phyloP scores from a whole-genome alignment of 225 moss, liverwort and hornwort species.

The Rhytidiadelphus loreus region DNA sequence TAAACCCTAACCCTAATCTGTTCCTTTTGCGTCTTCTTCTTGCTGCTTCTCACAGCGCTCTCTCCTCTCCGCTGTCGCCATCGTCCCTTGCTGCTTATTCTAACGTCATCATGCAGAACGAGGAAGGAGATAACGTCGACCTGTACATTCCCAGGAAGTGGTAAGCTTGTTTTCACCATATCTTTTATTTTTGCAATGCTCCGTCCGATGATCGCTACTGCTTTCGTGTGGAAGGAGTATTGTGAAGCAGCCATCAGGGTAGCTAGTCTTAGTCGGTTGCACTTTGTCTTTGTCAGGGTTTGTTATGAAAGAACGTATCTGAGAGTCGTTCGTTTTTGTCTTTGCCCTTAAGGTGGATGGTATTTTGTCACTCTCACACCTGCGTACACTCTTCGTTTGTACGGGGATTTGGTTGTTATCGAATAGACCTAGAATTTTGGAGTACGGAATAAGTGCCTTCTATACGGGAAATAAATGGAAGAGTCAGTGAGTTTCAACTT shows the following conservation, averaged over 20 bases:
- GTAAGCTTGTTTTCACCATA: not conserved
- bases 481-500: not conserved
- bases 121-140: conserved; percentile 30
- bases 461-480: not conserved
- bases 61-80: not conserved
- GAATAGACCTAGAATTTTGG: not conserved
- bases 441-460: not conserved
- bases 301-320: not conserved
- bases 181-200: not conserved
- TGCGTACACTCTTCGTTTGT: not conserved
- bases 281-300: not conserved
- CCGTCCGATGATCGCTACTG: not conserved
- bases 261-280: not conserved
- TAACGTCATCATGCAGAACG: conserved; percentile 21
- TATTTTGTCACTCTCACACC: not conserved
- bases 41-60: not conserved
- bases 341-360: not conserved
- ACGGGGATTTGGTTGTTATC: not conserved
- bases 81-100: not conserved
- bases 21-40: not conserved
- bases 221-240: not conserved
- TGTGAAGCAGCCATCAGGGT: not conserved
- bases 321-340: not conserved
- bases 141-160: conserved; percentile 29
- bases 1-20: not conserved